A percentile compares a stretch with the other conserved stretches of the same genome.
Conservation (phyloP, 2,329 filamentous ascomycete species). For the Ophiostoma sp. region DNA sequence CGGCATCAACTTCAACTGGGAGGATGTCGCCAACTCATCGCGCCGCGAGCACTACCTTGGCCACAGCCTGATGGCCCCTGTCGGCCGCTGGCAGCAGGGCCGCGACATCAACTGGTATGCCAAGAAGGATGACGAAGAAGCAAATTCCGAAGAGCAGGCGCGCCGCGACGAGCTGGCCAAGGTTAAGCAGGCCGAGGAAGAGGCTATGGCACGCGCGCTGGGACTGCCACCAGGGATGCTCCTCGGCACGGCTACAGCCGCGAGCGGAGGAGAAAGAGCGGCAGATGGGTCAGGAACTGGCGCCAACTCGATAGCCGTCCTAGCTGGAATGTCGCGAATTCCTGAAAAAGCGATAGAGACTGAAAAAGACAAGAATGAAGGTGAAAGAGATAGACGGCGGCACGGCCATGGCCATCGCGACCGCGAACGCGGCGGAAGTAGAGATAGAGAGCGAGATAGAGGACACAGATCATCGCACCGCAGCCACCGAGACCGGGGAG, state of each 20-base stretch:
- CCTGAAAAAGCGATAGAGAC: constrained; percentile 42
- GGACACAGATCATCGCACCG: constrained; percentile 1
- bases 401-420: neutral
- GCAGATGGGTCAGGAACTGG: constrained; percentile 43
- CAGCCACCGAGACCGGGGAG: neutral
- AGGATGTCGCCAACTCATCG: constrained; percentile 77
- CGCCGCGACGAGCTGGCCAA: constrained; percentile 71
- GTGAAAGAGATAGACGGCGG: constrained; percentile 22
- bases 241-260: neutral
- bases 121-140: constrained; percentile 45
- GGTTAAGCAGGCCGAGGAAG: constrained; percentile 88
- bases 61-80: constrained; percentile 85
- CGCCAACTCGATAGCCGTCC: constrained; percentile 55
- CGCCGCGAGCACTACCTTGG: constrained; percentile 89
- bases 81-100: constrained; percentile 85
- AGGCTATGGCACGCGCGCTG: constrained; percentile 77
- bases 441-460: constrained; percentile 2
- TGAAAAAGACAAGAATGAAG: constrained; percentile 28
- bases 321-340: constrained; percentile 15
- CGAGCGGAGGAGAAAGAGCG: constrained; percentile 31
- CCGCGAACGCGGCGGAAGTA: neutral
- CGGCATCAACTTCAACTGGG: constrained; percentile 94
- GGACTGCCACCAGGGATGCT: constrained; percentile 55
- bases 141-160: constrained; percentile 52
- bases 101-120: constrained; percentile 62